A percentile compares a stretch with the other conserved stretches of the same genome.
Evolutionary conservation across 176 grass and related monocot genomes (phyloP).

Genomic region (Otatea glauca): DNA sequence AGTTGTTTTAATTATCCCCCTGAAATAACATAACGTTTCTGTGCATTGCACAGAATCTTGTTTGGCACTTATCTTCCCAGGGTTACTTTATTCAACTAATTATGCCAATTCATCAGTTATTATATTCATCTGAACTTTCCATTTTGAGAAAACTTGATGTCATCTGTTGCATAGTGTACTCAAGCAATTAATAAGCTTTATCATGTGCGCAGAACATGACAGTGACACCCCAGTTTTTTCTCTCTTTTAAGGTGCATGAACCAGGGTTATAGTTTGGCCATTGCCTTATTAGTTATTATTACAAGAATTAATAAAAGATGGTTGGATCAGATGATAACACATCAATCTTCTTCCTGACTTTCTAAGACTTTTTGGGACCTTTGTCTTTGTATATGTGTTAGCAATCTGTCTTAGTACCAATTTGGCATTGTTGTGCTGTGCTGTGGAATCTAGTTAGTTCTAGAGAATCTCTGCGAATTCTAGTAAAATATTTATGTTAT

Average conservation of each 20-base stretch:
- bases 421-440: neutral
- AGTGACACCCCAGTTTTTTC: neutral
- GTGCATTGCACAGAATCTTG: neutral
- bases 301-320: neutral
- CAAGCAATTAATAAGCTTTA: conserved; percentile 21
- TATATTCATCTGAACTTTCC: conserved; percentile 1
- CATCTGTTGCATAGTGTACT: neutral
- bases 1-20: neutral
- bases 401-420: neutral
- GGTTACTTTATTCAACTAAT: conserved; percentile 2
- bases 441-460: neutral
- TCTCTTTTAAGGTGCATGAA: neutral
- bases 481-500: neutral
- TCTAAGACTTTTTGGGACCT: neutral
- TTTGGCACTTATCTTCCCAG: neutral
- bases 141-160: neutral
- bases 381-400: neutral
- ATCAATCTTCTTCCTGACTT: neutral
- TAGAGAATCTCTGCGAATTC: neutral
- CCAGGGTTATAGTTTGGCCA: neutral
- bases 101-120: neutral
- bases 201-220: neutral
- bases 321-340: neutral
- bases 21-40: conserved; percentile 8
- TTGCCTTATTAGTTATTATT: conserved; percentile 11